Conservation (phyloP, 2,329 filamentous ascomycete species). For the Exophiala aquamarina region DNA sequence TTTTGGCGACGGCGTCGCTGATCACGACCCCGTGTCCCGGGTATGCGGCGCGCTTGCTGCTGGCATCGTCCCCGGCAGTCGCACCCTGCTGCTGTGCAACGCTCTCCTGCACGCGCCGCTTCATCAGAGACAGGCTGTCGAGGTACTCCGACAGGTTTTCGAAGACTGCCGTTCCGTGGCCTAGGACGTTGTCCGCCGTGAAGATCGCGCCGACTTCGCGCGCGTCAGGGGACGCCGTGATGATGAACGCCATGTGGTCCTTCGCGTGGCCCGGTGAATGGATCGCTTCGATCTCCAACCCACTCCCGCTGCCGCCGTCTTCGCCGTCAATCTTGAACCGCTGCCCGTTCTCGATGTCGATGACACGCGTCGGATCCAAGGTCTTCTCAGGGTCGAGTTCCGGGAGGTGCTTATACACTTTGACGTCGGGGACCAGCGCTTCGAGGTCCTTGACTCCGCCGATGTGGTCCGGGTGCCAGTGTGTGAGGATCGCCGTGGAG, state of each 20-base stretch:
- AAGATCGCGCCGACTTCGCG: conserved; percentile 77
- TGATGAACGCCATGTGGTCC: conserved; percentile 77
- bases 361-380: conserved; percentile 55
- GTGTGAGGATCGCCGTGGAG: conserved; percentile 73
- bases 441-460: conserved; percentile 72
- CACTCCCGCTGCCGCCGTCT: conserved; percentile 51
- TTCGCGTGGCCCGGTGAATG: conserved; percentile 73
- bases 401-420: conserved; percentile 46
- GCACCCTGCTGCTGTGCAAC: background rate
- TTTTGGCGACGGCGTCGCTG: conserved; percentile 67
- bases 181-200: conserved; percentile 85
- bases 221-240: conserved; percentile 46
- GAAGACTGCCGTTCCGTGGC: conserved; percentile 83
- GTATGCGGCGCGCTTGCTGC: conserved; percentile 64
- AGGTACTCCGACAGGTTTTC: conserved; percentile 73
- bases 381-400: conserved; percentile 54
- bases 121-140: conserved; percentile 67
- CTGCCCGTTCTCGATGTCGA: conserved; percentile 41
- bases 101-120: conserved; percentile 11
- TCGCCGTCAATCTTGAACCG: conserved; percentile 30
- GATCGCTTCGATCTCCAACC: conserved; percentile 61
- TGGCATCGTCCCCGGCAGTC: background rate
- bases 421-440: conserved; percentile 55
- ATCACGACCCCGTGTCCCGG: conserved; percentile 85
- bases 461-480: conserved; percentile 89